Evolutionary conservation across 225 moss, liverwort and hornwort species (phyloP), one percentile per base, ranked within the genome.

Genomic region (Climacium dendroides): DNA sequence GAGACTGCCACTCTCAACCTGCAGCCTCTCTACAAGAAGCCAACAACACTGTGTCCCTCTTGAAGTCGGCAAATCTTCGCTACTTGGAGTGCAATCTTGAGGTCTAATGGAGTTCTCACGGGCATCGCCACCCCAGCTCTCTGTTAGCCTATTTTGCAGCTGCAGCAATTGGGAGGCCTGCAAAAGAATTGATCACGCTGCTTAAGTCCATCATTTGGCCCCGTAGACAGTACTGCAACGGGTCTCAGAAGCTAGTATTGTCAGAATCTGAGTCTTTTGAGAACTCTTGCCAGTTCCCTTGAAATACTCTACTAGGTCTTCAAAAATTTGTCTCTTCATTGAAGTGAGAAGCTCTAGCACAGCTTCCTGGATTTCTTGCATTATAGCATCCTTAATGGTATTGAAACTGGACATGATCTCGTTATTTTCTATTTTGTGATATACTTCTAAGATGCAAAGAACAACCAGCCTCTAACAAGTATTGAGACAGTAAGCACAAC

Each of bases 101-200:
- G 82, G 75, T 62, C 63, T 85, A 71, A 73, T 35, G 79, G 47
- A 45, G 55, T 57, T 86, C 78, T 85, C 85, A 41, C 52, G 37
- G 52, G 65, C 87, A 90, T 90, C 83, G 83, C 87, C 83, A 73
- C 88, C 79, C 86, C 86, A 89, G 85, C 62, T 86, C 73, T 89
- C 81, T 64, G 74, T 18, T 85, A 66, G 50, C 81, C 85, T 85
- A 80, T 71, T 65, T 74, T 83, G 85, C 80, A 87, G 53, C 91
- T 70, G 88, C 54, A 81, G 72, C 50, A 87, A 82, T 57, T 54
- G 59, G 16, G 41, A 75, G 39, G 86, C 87, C 91, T 92, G 91
- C 89, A 89, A 85, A 79, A 81, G 7, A 34, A 8, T 75, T 55
- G 13, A 66, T 83, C 74, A 67, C 2, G 45, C 79, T n/a, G 57